These are phyloP conservation scores for Acanthamoeba lenticulata DNA, from an alignment of 208 protist genomes.

Conservation along the genomic window DNA sequence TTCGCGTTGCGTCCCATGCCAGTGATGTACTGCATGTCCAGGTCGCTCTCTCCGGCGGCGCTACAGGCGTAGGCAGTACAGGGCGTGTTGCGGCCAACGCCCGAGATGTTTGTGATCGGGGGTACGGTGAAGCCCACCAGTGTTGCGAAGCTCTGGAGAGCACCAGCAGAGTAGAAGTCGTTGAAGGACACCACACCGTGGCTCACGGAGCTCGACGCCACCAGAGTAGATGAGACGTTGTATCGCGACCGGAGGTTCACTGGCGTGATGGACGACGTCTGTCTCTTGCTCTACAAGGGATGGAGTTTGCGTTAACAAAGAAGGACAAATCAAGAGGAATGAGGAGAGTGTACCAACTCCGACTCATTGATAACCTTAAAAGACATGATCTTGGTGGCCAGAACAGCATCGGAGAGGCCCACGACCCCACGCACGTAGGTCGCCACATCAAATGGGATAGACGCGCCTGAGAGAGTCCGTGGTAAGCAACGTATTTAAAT, in stretches of 20 bases:
- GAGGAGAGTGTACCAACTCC: too few species aligned
- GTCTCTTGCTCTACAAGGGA: too few species aligned
- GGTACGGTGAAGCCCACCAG: background rate
- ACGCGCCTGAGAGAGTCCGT: too few species aligned
- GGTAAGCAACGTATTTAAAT: too few species aligned
- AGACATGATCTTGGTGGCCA: too few species aligned
- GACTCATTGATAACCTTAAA: too few species aligned
- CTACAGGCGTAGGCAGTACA: background rate
- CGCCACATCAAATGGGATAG: too few species aligned
- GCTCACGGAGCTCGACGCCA: background rate
- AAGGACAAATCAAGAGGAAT: too few species aligned
- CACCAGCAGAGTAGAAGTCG: background rate
- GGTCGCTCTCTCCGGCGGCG: background rate
- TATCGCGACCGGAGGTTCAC: background rate
- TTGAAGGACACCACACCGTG: background rate
- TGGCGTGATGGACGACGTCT: background rate
- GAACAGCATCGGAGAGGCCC: too few species aligned
- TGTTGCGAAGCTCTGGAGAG: background rate
- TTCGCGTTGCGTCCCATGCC: background rate
- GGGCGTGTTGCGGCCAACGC: background rate
- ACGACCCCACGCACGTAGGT: too few species aligned
- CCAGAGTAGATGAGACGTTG: background rate
- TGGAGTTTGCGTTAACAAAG: too few species aligned
- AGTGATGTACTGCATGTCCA: slow-evolving; percentile 13
- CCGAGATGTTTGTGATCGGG: background rate